phyloP scores from a whole-genome alignment of 2,329 filamentous ascomycete genomes.

The Trichoderma guizhouense region DNA sequence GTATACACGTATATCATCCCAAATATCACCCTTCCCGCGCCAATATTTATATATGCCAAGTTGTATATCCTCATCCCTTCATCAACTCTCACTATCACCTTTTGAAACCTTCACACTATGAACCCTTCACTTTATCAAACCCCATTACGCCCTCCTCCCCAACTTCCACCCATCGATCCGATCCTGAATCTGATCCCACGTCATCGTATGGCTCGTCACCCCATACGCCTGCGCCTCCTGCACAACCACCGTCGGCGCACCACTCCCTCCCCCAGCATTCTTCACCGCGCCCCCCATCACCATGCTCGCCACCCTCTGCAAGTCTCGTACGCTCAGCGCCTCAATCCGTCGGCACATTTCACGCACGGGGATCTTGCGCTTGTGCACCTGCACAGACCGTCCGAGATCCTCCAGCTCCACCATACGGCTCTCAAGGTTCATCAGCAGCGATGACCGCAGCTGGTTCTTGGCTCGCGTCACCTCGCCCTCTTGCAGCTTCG shows the following conservation, averaged over 20 bases:
- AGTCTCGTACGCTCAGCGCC: constrained; percentile 71
- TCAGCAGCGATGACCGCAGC: constrained; percentile 80
- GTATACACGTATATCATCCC: constrained; percentile 2
- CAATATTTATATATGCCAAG: background rate
- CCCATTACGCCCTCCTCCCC: constrained; percentile 47
- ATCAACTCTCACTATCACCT: too few species aligned
- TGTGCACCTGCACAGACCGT: constrained; percentile 94
- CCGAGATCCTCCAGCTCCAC: constrained; percentile 96
- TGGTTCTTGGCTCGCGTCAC: constrained; percentile 96
- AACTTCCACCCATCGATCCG: constrained; percentile 80
- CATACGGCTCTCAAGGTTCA: constrained; percentile 98
- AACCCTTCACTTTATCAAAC: background rate
- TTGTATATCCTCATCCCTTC: background rate
- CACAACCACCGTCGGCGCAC: constrained; percentile 88
- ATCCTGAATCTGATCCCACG: constrained; percentile 88
- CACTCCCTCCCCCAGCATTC: constrained; percentile 75
- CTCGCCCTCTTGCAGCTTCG: constrained; percentile 68
- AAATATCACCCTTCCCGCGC: background rate
- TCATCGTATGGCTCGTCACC: constrained; percentile 63
- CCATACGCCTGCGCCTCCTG: constrained; percentile 82
- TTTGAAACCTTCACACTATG: background rate
- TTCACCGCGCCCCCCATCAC: constrained; percentile 74
- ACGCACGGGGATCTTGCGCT: constrained; percentile 81
- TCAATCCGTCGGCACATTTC: constrained; percentile 94
- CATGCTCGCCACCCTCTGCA: constrained; percentile 73